Evolutionary conservation across 345 rosid species (phyloP), one percentile per base, ranked within the genome.

Genomic region (Cardamine chenopodiifolia): DNA sequence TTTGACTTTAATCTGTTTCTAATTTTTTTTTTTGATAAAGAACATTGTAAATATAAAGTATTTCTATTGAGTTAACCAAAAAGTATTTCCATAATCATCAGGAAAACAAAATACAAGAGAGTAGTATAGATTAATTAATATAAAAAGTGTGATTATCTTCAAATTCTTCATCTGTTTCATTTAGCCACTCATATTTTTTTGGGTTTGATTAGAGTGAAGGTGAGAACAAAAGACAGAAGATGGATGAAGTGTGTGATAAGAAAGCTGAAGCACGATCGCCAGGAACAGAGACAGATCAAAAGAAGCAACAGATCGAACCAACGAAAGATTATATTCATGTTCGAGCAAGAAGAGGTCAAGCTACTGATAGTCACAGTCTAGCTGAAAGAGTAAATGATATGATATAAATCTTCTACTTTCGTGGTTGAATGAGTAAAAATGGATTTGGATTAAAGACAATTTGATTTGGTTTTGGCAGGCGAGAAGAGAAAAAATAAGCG

Each of bases 341-440:
- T 11, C 87, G 98, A 77, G 98, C 97, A 13, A 90, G 98, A 81
- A 82, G 94, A 75, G 98, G 98, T 59, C 97, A 93, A 81, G 98
- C 98, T 70, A 91, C 96, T 45, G 97, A 91, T 83, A 93, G 92
- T 83, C 98, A 91, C 84, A 93, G 97, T 79, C 83, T 93, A 69
- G 98, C 98, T 23, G 94, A 93, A 86, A 87, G 97, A 81, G 96
- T 93, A 91, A 25, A 52, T 34, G 5, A 73, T 67, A 65, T 76
- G 44, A 86, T 71, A 35, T 20, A 9, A 42, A 86, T 68, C 47
- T 68, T 69, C 37, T 68, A 11, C 15, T 15, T 52, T 60, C 52
- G 14, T 19, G 5, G 2, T 13, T 60, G 12, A 31, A 35, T 68
- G 23, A 37, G 78, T 40, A 13, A 53, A 52, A 2, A 9, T 18